Percentiles rank a stretch among this genome's conserved stretches.
Conservation (phyloP, 352 stramenopile species). For the Blastocystis sp. region DNA sequence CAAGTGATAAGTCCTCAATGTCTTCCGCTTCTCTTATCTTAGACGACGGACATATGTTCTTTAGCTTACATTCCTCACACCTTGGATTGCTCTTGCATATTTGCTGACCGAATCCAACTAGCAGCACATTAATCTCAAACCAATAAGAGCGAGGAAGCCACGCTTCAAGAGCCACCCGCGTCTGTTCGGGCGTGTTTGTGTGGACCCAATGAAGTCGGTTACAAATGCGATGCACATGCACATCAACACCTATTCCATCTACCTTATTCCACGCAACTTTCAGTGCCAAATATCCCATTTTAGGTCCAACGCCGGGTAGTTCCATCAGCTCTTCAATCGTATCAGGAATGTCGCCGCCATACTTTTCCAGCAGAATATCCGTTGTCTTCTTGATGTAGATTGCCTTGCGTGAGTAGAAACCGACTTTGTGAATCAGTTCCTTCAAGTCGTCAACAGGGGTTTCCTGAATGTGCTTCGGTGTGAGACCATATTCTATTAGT, state of each 20-base stretch:
- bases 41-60: conserved; percentile 72
- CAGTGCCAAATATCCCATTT: conserved; percentile 92
- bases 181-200: conserved; percentile 86
- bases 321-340: conserved; percentile 80
- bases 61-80: conserved; percentile 73
- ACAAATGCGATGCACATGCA: conserved; percentile 90
- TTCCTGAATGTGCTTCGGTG: conserved; percentile 76
- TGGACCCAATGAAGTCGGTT: conserved; percentile 87
- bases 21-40: conserved; percentile 36
- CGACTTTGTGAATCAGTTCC: conserved; percentile 79
- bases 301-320: conserved; percentile 86
- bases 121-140: conserved; percentile 81
- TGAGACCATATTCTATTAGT: conserved; percentile 71
- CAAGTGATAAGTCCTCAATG: conserved; percentile 40
- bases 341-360: conserved; percentile 79
- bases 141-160: conserved; percentile 84
- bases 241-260: conserved; percentile 89
- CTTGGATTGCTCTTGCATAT: conserved; percentile 75
- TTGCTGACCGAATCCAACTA: conserved; percentile 91
- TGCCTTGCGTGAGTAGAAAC: conserved; percentile 92
- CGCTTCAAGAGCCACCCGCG: conserved; percentile 82
- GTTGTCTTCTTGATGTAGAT: conserved; percentile 83
- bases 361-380: conserved; percentile 70
- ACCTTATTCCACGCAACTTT: conserved; percentile 76
- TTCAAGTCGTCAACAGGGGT: conserved; percentile 78